Conservation (phyloP, 176 grass and related monocot species). For the Guadua angustifolia region DNA sequence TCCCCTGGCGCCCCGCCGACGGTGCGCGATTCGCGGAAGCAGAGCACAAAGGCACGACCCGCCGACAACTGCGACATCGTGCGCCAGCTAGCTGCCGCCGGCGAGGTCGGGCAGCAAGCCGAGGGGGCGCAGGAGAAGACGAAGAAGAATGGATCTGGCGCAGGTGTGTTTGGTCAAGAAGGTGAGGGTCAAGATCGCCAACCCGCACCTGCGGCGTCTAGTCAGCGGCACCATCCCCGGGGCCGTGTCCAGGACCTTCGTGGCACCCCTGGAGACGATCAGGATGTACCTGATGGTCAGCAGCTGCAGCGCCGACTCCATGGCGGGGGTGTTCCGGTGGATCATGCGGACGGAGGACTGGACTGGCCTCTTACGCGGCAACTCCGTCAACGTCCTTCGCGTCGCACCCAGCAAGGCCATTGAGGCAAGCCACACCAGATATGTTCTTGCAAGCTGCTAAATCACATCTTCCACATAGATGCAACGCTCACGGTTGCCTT, state of each 20-base stretch:
- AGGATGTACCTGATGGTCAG: constrained; percentile 89
- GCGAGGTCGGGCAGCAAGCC: no score
- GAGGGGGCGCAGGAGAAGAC: no score
- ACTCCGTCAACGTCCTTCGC: constrained; percentile 83
- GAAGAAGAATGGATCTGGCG: constrained; percentile 32
- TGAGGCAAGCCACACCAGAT: constrained; percentile 45
- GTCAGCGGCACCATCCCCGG: constrained; percentile 77
- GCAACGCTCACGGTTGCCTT: neutral
- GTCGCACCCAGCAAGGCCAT: constrained; percentile 88
- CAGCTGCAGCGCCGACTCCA: constrained; percentile 52
- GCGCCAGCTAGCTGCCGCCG: constrained; percentile 5
- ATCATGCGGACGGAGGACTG: constrained; percentile 71
- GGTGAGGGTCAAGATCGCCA: constrained; percentile 58
- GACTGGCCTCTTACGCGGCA: constrained; percentile 88
- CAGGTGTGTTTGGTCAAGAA: no score
- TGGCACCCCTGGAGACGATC: constrained; percentile 91
- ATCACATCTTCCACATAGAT: neutral
- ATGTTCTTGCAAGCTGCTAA: neutral
- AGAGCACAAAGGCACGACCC: no score
- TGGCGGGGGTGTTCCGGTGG: constrained; percentile 59
- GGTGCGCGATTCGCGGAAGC: constrained; percentile 26
- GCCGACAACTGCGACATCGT: constrained; percentile 45
- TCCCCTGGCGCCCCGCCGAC: constrained; percentile 14
- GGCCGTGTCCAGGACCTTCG: constrained; percentile 70
- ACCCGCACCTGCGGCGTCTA: constrained; percentile 66